phyloP scores from a whole-genome alignment of 2,329 filamentous ascomycete genomes.

The Hypoxylon sp. region DNA sequence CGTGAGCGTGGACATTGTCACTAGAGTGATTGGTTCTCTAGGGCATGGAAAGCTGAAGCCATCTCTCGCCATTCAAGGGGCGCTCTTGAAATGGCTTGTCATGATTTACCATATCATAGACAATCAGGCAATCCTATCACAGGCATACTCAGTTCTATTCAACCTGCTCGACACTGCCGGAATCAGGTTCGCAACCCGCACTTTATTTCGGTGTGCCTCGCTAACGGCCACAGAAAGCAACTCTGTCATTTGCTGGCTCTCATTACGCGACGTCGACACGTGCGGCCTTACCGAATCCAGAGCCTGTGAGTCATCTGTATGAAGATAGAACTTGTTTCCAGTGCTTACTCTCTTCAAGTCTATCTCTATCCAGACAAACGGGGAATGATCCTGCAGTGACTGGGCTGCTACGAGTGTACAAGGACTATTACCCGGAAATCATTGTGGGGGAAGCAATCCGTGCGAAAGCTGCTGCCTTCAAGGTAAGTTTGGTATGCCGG shows the following conservation, averaged over 20 bases:
- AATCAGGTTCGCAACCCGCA: slow-evolving; percentile 67
- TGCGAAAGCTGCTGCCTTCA: slow-evolving; percentile 74
- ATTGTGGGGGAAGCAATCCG: slow-evolving; percentile 79
- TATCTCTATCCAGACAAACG: slow-evolving; percentile 70
- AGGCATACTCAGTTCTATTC: slow-evolving; percentile 82
- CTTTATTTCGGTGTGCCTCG: slow-evolving; percentile 38
- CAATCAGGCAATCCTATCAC: slow-evolving; percentile 73
- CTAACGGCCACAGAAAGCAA: slow-evolving; percentile 61
- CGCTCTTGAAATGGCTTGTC: slow-evolving; percentile 83
- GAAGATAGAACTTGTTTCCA: neutral
- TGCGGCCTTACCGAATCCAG: slow-evolving; percentile 87
- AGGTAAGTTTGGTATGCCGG: slow-evolving; percentile 56
- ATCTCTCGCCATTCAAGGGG: slow-evolving; percentile 76
- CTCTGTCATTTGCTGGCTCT: slow-evolving; percentile 84
- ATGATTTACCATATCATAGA: slow-evolving; percentile 81
- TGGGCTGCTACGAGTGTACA: slow-evolving; percentile 84
- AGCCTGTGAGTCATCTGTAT: slow-evolving; percentile 67
- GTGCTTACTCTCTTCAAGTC: slow-evolving; percentile 57
- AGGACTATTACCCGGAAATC: slow-evolving; percentile 92
- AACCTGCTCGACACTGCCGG: slow-evolving; percentile 85
- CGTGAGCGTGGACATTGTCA: slow-evolving; percentile 72
- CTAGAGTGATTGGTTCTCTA: slow-evolving; percentile 79
- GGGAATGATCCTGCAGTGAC: slow-evolving; percentile 82
- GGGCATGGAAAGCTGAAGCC: slow-evolving; percentile 84
- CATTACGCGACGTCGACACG: slow-evolving; percentile 85